Conservation (phyloP, 345 rosid species). For the Toxicodendron radicans region DNA sequence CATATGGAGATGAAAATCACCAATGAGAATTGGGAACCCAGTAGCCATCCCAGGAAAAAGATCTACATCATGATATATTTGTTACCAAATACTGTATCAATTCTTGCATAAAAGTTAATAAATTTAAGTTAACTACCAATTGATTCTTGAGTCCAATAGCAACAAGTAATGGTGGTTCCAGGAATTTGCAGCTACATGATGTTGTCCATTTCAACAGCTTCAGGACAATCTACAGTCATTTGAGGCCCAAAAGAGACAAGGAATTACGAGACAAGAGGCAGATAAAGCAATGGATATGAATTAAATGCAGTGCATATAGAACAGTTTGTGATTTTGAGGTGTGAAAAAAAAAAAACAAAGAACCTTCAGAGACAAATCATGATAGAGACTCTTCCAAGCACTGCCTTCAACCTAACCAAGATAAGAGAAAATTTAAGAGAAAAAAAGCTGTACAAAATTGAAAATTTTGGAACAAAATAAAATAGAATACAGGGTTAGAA, state of each 20-base stretch:
- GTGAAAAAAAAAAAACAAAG: neutral
- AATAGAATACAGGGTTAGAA: constrained; percentile 29
- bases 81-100: constrained; percentile 6
- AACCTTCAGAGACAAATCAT: constrained; percentile 32
- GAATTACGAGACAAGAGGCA: constrained; percentile 15
- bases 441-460: neutral
- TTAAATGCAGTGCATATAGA: neutral
- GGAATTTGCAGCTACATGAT: constrained; percentile 35
- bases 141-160: constrained; percentile 13
- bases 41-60: neutral
- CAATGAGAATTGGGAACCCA: neutral
- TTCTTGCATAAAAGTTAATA: neutral
- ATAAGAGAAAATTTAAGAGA: constrained; percentile 16
- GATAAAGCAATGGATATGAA: constrained; percentile 2
- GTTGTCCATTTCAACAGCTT: constrained; percentile 39
- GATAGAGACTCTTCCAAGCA: constrained; percentile 30
- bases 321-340: neutral
- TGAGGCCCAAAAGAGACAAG: constrained; percentile 28
- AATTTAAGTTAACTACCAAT: neutral
- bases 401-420: constrained; percentile 48
- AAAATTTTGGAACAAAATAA: neutral
- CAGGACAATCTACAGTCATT: constrained; percentile 37
- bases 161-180: constrained; percentile 10
- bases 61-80: constrained; percentile 17
- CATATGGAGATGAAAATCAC: constrained; percentile 5